phyloP scores from a whole-genome alignment of 345 rosid genomes.

The Nephelium lappaceum region DNA sequence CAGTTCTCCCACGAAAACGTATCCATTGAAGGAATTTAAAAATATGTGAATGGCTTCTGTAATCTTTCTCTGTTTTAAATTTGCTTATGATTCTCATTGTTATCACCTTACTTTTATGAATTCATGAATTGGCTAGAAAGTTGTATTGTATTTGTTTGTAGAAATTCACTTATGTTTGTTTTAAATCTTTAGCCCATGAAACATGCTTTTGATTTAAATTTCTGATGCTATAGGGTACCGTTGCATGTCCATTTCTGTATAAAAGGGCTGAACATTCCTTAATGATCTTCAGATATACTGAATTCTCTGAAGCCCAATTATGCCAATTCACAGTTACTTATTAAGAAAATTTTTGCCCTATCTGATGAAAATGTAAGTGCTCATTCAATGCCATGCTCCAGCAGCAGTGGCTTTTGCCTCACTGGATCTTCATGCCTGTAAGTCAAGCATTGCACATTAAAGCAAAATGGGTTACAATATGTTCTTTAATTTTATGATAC shows the following conservation, averaged over 20 bases:
- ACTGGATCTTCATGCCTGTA: constrained; percentile 72
- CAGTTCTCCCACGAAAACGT: constrained; percentile 64
- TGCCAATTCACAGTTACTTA: constrained; percentile 50
- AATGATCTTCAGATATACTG: constrained; percentile 57
- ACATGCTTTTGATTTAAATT: constrained; percentile 6
- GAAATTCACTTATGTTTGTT: not conserved
- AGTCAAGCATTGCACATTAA: constrained; percentile 34
- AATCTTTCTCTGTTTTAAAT: not conserved
- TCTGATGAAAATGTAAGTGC: constrained; percentile 29
- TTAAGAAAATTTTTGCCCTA: constrained; percentile 52
- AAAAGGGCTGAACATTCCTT: constrained; percentile 36
- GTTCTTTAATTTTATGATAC: constrained; percentile 10
- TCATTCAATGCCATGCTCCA: constrained; percentile 40
- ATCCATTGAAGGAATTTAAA: constrained; percentile 47
- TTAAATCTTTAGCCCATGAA: constrained; percentile 3
- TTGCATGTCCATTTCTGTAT: not conserved
- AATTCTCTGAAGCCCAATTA: constrained; percentile 46
- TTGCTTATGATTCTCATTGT: not conserved
- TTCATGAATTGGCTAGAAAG: not conserved
- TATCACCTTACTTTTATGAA: not conserved
- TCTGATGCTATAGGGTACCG: not conserved
- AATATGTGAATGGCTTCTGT: not conserved
- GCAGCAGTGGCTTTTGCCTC: constrained; percentile 39
- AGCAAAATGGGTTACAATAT: not conserved
- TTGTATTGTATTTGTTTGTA: not conserved